Evolutionary conservation across 73 alveolate species (phyloP).

Genomic region (Symbiodinium natans): DNA sequence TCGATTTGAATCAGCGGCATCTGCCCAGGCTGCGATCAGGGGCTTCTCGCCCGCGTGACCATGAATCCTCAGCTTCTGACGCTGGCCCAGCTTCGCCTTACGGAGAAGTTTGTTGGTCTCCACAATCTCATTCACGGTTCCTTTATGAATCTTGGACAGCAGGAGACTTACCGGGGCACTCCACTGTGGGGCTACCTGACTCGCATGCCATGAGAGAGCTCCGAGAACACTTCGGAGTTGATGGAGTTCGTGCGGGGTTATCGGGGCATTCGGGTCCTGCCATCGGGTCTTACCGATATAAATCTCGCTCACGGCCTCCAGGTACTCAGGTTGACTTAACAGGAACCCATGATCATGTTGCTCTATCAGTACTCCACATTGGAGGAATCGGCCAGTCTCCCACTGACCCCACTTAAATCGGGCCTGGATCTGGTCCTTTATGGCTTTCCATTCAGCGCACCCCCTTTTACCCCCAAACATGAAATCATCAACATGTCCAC

Average conservation of each 20-base stretch:
- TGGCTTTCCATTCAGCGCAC: neutral
- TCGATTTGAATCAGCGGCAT: neutral
- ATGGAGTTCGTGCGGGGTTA: neutral
- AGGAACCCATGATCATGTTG: neutral
- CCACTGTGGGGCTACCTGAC: neutral
- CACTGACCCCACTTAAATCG: conserved; percentile 37
- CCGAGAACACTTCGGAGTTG: conserved; percentile 39
- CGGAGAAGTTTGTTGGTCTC: neutral
- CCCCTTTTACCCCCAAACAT: neutral
- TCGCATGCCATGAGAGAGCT: conserved; percentile 25
- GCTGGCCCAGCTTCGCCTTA: neutral
- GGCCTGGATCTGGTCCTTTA: neutral
- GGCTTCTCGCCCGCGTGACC: neutral
- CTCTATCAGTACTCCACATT: neutral
- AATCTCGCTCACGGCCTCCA: neutral
- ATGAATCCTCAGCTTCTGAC: neutral
- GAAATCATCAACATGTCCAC: conserved; percentile 35
- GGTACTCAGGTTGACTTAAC: neutral
- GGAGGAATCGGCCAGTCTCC: neutral
- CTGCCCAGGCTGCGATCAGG: neutral
- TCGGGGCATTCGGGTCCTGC: neutral
- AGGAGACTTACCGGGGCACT: neutral
- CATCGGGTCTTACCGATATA: neutral
- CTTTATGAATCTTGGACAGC: neutral
- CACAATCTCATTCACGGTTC: neutral